Percentiles rank a stretch among this genome's conserved stretches.
phyloP scores from a whole-genome alignment of 129 eudicot genomes.

The Helianthus annuus region HanXRQr2.0-SUNRISE NC_035439.2:23772201-23772700 shows the following conservation, averaged over 20 bases:
- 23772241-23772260: constrained; percentile 6
- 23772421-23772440: constrained; percentile 45
- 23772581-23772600: constrained; percentile 53
- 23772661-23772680: neutral
- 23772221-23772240: constrained; percentile 11
- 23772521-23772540: constrained; percentile 81
- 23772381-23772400: neutral
- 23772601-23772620: constrained; percentile 66
- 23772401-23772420: constrained; percentile 8
- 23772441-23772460: constrained; percentile 54
- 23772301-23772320: constrained; percentile 2
- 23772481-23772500: constrained; percentile 82
- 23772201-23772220: constrained; percentile 26
- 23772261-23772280: constrained; percentile 7
- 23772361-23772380: neutral
- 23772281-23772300: constrained; percentile 8
- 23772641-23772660: constrained; percentile 7
- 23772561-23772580: constrained; percentile 69
- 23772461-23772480: constrained; percentile 77
- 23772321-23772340: neutral
- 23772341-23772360: neutral
- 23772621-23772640: constrained; percentile 39
- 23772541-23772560: constrained; percentile 75
- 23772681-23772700: neutral
- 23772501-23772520: constrained; percentile 85